A percentile compares a stretch with the other conserved stretches of the same genome.
These are phyloP conservation scores for Salvia splendens DNA, from an alignment of 257 asterid species.

Conservation along the genomic window DNA sequence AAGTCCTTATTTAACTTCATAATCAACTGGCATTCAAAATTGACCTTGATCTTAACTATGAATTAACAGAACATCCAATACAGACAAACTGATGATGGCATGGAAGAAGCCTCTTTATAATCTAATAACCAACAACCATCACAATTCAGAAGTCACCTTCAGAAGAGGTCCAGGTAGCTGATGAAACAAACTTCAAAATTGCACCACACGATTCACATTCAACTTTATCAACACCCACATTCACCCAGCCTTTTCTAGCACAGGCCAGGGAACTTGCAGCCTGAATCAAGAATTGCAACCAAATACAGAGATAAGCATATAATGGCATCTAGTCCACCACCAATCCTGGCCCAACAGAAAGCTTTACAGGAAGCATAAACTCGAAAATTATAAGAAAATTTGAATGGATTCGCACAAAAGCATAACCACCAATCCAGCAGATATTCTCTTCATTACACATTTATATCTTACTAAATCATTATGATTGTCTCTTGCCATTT, in stretches of 20 bases:
- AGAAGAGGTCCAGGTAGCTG: conserved; percentile 66
- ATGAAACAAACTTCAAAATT: conserved; percentile 59
- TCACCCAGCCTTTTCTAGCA: conserved; percentile 99
- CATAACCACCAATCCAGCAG: not conserved
- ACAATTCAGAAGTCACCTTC: conserved; percentile 82
- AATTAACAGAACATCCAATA: conserved; percentile 12
- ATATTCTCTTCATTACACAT: conserved; percentile 15
- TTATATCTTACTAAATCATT: conserved; percentile 21
- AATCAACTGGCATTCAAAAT: not conserved
- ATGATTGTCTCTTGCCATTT: conserved; percentile 12
- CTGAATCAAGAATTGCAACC: conserved; percentile 45
- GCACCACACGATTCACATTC: conserved; percentile 97
- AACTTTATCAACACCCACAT: conserved; percentile 76
- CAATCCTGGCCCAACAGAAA: conserved; percentile 22
- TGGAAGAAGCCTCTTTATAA: conserved; percentile 18
- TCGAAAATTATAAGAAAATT: conserved; percentile 12
- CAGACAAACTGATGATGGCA: conserved; percentile 29
- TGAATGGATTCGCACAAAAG: not conserved
- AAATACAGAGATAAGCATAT: conserved; percentile 29
- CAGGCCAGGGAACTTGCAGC: conserved; percentile 90
- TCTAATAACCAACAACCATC: conserved; percentile 32
- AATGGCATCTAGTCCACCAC: conserved; percentile 8
- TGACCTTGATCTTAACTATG: not conserved
- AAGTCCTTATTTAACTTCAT: conserved; percentile 3
- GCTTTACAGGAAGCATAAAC: conserved; percentile 22